Evolutionary conservation across 495 filamentous ascomycete genomes (phyloP), one percentile per base, ranked within the genome.

Genomic region (Penicillium pulvis): DNA sequence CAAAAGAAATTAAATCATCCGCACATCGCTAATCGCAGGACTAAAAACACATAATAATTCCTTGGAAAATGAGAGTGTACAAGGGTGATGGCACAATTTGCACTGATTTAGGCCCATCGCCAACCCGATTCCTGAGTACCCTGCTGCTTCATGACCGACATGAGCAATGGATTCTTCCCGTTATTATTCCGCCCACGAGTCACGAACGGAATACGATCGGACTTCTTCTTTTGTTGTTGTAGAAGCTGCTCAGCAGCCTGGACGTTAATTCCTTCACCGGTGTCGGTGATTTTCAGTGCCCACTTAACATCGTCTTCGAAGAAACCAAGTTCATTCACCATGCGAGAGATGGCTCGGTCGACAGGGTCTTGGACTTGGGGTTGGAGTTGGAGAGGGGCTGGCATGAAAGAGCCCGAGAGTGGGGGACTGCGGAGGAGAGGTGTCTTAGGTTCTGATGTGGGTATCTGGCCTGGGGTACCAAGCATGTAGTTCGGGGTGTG

Each of bases 231-330:
- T 47, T 82, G 74, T 20, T 71, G 61, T 5, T 76, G 62, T n/a
- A 83, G 71, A 31, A 80, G 59, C 19, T 71, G 63, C 10, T 81
- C 66, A 0, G 81, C 81, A 8, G 71, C 74, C 30, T 75, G 62
- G n/a, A 72, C 71, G 47, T 82, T 74, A 20, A 83, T 75, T 2
- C 75, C 75, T 30, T 83, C 80, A 17, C 81, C 81, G 1, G 69
- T 80, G 56, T 83, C 81, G 0, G 79, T 82, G 51, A 81, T 75
- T 31, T 81, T 81, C 10, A 83, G 63, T 10, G 81, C 81, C 73
- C 78, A 81, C 55, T 79, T 81, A 4, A 76, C 79, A 43, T 82
- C 79, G 30, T 76, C 67, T 43, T 73, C 65, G 30, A 68, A 55
- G 57, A 82, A 83, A 5, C 81, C 81, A 24, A 82, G 75, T 10